Base-by-base conservation (phyloP, 805 yeast genomes). In the Sugiyamaella valdiviana region DNA sequence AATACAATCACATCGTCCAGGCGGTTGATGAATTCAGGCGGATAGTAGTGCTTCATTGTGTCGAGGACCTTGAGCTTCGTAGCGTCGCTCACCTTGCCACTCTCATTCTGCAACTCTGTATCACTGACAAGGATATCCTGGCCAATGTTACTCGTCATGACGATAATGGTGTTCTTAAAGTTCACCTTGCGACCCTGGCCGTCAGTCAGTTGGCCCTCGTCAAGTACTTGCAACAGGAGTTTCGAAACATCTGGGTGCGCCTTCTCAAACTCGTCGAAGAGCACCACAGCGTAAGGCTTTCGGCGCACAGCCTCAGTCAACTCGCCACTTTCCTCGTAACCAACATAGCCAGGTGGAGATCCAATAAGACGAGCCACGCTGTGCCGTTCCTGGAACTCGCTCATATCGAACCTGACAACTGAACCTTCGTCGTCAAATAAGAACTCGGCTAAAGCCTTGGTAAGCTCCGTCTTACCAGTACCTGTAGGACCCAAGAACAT, bases 401-500 rank as follows among this genome's bases (percentile, higher is more conserved):
- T 86, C 99, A 93, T 93, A 66, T 91, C 99, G 64, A 91, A 91
- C 58, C 99, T 75, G 20, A 90, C 80, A 32, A 91, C 89, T 7
- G 96, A 79, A 39, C 80, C 75, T 60, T 86, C 88, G 64, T 91
- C 91, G 61, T 89, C 93, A 68, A 93, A 93, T 58, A 91, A 68
- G 59, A 93, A 93, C 58, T 88, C 89, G 1, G 98, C 96, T 49
- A 91, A 75, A 0, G 95, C 82, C 65, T 93, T 91, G 6, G 97
- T 90, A 45, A 93, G 75, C 66, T 93, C 98, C 0, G 99, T 93
- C 67, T 91, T 91, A 70, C 99, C 99, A 0, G 98, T 91, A 70
- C 99, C 99, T 0, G 99, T 93, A 46, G 99, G 98, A 19, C 99
- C 99, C 56, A 93, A 73, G 67, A 93, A 93, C 84, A 91, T 83